These are phyloP conservation scores for Exserohilum rostratum DNA, from an alignment of 2,329 filamentous ascomycete species.

Conservation along the genomic window DNA sequence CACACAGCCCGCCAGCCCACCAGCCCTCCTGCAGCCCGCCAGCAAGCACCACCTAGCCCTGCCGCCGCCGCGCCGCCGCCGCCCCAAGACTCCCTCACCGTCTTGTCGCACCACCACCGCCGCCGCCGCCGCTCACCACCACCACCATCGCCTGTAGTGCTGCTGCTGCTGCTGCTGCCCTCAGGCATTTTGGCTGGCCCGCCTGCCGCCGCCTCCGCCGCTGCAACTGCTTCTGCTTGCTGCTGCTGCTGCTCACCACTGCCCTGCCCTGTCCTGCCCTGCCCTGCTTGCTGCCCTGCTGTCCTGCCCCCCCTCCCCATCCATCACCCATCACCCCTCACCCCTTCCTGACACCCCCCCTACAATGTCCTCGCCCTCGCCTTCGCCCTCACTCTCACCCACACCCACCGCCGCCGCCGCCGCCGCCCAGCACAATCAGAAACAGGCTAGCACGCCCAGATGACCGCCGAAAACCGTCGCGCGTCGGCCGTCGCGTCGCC, in stretches of 20 bases:
- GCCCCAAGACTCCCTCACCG: no score
- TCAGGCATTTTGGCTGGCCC: no score
- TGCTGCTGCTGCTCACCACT: no score
- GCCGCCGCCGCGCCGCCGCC: no score
- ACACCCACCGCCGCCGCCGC: no score
- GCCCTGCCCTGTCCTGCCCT: neutral
- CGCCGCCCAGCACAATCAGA: neutral
- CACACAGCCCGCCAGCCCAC: neutral
- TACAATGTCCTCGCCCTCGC: neutral
- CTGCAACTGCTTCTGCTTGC: no score
- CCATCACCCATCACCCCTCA: neutral
- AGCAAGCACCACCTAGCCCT: neutral
- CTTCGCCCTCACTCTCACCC: no score
- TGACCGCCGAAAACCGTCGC: conserved; percentile 16
- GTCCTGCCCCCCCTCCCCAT: neutral
- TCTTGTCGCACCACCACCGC: no score
- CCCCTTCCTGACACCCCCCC: neutral
- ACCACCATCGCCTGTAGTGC: no score
- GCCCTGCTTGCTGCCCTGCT: neutral
- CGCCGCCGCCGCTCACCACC: no score
- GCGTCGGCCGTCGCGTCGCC: conserved; percentile 16
- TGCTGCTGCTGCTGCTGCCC: no score
- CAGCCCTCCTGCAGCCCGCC: neutral
- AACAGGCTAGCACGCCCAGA: conserved; percentile 6
- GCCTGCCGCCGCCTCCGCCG: no score